A percentile compares a stretch with the other conserved stretches of the same genome.
Evolutionary conservation across 2,329 filamentous ascomycete genomes (phyloP).

Genomic region (Aspergillus pseudotamarii): DNA sequence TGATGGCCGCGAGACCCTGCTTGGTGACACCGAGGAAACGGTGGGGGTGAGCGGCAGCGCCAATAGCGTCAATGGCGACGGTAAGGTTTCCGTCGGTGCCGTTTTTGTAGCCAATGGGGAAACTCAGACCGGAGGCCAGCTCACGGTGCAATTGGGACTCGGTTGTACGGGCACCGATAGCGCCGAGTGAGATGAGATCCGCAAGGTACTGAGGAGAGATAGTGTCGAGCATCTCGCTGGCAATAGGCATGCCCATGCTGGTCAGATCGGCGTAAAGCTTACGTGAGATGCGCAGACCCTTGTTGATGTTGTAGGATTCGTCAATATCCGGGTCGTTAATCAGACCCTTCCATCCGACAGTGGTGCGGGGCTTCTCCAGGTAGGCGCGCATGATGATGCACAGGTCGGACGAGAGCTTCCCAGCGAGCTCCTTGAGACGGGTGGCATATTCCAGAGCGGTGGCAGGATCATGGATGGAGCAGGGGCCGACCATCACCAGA

Average conservation of each 20-base stretch:
- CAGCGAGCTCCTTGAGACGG: constrained; percentile 73
- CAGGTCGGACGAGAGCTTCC: constrained; percentile 80
- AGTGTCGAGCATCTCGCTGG: constrained; percentile 97
- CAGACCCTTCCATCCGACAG: constrained; percentile 97
- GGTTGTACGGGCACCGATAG: constrained; percentile 93
- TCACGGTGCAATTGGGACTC: constrained; percentile 97
- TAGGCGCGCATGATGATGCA: constrained; percentile 97
- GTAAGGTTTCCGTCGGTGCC: constrained; percentile 90
- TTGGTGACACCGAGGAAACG: constrained; percentile 99
- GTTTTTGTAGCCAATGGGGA: constrained; percentile 99
- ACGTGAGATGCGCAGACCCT: constrained; percentile 88
- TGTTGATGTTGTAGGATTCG: constrained; percentile 98
- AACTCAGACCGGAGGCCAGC: constrained; percentile 89
- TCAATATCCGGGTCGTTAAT: constrained; percentile 99
- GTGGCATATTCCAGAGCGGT: constrained; percentile 86
- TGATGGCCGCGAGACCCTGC: constrained; percentile 93
- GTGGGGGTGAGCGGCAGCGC: constrained; percentile 67
- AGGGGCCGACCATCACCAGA: constrained; percentile 91
- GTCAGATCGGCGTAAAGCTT: constrained; percentile 94
- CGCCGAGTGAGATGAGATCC: constrained; percentile 91
- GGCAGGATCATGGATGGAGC: constrained; percentile 93
- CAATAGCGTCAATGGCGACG: constrained; percentile 95
- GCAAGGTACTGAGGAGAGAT: constrained; percentile 98
- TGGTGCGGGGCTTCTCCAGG: constrained; percentile 97
- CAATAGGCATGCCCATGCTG: constrained; percentile 85